These are phyloP conservation scores for Phaeomoniella chlamydospora DNA, from an alignment of 2,329 filamentous ascomycete genomes.

Conservation along the genomic window DNA sequence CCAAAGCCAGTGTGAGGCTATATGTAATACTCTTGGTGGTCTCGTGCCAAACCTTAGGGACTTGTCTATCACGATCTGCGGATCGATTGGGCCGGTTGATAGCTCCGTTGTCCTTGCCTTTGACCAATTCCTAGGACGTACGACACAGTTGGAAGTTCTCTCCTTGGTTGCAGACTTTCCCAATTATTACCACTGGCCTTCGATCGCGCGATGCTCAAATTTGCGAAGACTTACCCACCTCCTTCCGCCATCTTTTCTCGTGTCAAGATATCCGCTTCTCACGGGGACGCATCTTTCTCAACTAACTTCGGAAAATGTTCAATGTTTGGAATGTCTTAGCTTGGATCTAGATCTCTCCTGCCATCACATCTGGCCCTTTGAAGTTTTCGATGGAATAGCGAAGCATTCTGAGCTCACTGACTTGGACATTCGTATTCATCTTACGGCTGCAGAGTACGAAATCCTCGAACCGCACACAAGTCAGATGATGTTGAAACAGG, in stretches of 20 bases:
- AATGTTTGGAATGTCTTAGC: background rate
- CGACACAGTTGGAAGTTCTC: background rate
- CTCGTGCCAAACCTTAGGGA: background rate
- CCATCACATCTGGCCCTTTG: background rate
- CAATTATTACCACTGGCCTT: background rate
- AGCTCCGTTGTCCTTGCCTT: background rate
- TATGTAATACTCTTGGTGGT: background rate
- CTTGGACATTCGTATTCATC: background rate
- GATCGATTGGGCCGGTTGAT: background rate
- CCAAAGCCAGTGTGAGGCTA: background rate
- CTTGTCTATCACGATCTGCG: background rate
- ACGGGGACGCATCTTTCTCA: background rate
- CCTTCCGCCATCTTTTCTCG: background rate
- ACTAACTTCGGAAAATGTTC: background rate
- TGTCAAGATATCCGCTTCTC: background rate
- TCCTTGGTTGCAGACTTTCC: background rate
- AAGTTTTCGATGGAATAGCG: background rate
- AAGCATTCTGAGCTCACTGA: background rate
- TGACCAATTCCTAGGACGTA: background rate
- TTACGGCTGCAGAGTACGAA: background rate
- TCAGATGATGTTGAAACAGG: background rate
- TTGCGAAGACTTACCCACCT: background rate
- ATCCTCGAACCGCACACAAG: background rate
- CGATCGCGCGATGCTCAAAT: background rate
- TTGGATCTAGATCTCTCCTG: background rate